Percentiles rank a stretch among this genome's conserved stretches.
Evolutionary conservation across 2,329 filamentous ascomycete genomes (phyloP).

Genomic region (Pseudocercospora cruenta): DNA sequence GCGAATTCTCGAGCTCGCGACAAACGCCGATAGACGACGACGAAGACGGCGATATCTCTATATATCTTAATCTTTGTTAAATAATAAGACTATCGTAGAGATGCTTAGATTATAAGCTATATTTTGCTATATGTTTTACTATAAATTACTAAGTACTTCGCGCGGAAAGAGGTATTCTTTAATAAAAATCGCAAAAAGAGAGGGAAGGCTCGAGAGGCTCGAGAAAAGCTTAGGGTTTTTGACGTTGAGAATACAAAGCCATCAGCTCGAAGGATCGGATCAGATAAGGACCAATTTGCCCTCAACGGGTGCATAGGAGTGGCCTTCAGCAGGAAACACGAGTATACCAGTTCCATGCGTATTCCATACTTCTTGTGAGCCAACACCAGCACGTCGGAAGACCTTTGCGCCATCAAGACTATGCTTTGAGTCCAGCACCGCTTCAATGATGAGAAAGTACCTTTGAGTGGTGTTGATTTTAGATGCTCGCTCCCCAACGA

Average conservation of each 20-base stretch:
- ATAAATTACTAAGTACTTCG: too few species aligned
- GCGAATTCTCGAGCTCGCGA: too few species aligned
- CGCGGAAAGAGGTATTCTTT: too few species aligned
- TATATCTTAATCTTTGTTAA: too few species aligned
- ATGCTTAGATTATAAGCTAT: too few species aligned
- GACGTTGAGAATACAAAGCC: not conserved
- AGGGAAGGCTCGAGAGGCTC: too few species aligned
- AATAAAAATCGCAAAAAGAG: too few species aligned
- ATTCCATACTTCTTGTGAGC: not conserved
- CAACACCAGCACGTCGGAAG: not conserved
- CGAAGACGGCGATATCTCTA: too few species aligned
- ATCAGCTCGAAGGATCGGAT: not conserved
- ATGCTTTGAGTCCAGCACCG: not conserved
- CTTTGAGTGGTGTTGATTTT: not conserved
- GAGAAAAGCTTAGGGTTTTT: too few species aligned
- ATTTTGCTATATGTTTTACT: too few species aligned
- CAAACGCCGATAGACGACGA: too few species aligned
- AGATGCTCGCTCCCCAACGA: not conserved
- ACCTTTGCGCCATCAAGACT: not conserved
- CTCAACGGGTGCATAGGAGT: not conserved
- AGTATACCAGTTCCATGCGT: not conserved
- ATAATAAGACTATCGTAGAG: too few species aligned
- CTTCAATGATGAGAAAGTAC: not conserved
- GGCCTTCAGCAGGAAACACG: not conserved
- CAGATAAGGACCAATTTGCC: not conserved